Conservation (phyloP, 1,284 basidiomycete genomes). For the Ustilago trichophora region DNA sequence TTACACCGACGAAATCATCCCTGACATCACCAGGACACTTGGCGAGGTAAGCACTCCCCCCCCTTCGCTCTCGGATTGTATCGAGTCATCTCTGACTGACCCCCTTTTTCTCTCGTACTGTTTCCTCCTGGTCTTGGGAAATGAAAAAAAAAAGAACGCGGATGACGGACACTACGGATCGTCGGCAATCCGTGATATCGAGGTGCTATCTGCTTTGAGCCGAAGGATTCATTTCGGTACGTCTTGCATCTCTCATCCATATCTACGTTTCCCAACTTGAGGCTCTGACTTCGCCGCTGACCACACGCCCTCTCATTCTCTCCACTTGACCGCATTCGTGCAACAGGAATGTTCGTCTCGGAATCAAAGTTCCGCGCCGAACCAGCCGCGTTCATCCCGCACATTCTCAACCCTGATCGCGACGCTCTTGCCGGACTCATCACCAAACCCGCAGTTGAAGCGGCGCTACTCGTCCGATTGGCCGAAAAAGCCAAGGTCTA, state of each 20-base stretch:
- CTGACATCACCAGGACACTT: conserved; percentile 75
- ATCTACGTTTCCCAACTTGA: no score
- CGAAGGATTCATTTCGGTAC: conserved; percentile 96
- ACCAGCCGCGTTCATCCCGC: conserved; percentile 87
- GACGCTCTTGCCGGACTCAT: conserved; percentile 79
- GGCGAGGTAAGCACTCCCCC: conserved; percentile 30
- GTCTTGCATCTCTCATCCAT: conserved; percentile 60
- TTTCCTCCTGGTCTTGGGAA: no score
- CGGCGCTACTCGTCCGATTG: conserved; percentile 82
- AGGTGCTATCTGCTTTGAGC: conserved; percentile 90
- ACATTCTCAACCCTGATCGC: conserved; percentile 83
- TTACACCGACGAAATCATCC: conserved; percentile 82
- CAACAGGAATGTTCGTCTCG: conserved; percentile 94
- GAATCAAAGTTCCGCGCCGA: conserved; percentile 91
- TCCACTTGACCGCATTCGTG: not conserved
- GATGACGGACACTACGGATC: conserved; percentile 98
- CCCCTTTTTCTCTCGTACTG: no score
- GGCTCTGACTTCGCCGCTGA: no score
- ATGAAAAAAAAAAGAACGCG: conserved; percentile 68
- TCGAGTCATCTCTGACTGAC: not conserved
- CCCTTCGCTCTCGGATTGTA: no score
- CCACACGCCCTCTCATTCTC: no score
- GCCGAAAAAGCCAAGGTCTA: conserved; percentile 92
- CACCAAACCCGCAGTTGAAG: conserved; percentile 95
- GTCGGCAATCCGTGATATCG: conserved; percentile 90